Evolutionary conservation across 768 basidiomycete genomes (phyloP), one percentile per base, ranked within the genome.

Genomic region (Panaeolus papilionaceus): DNA sequence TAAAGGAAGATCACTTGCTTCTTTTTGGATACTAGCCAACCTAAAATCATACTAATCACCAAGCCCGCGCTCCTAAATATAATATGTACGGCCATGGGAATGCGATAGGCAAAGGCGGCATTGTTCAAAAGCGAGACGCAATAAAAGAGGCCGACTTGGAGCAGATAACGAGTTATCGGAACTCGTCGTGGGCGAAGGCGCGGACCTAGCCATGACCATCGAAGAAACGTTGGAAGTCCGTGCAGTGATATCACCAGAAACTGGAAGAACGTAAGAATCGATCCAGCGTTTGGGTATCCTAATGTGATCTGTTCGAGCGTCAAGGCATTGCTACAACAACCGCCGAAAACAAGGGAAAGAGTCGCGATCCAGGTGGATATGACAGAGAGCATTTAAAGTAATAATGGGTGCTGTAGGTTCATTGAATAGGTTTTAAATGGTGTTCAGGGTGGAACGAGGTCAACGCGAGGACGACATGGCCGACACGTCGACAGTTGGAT

Each of bases 1-100:
- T 39, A 61, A 14, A 23, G 42, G 62, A 58, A 44, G 38, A 26
- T 77, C 87, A 65, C 68, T 23, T 62, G 92, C 88, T 84, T 85
- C 76, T 90, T 92, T 2, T 86, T 83, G 1, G 80, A 85, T 18
- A 94, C 68, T 2, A 91, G 65, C 84, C 88, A 91, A 1, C 94
- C 95, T 62, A 96, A 83, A 14, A 92, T 37, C 88, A 98, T 91
- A 72, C 90, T 95, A 37, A 96, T 83, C 38, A 94, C 86, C 65
- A 97, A 81, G 0, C 95, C 96, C 0, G 93, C 95, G 71, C 93
- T 94, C 47, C 96, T 86, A 75, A 97, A 97, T 68, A 98, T 92
- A 76, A 98, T 97, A 78, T 98, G 96, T 1, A 98, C 91, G 0
- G 93, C 80, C 88, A 98, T 95, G 23, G 96, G 95, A 67, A 98